Conservation (phyloP, 2,329 filamentous ascomycete genomes). For the Corinectria fuckeliana region DNA sequence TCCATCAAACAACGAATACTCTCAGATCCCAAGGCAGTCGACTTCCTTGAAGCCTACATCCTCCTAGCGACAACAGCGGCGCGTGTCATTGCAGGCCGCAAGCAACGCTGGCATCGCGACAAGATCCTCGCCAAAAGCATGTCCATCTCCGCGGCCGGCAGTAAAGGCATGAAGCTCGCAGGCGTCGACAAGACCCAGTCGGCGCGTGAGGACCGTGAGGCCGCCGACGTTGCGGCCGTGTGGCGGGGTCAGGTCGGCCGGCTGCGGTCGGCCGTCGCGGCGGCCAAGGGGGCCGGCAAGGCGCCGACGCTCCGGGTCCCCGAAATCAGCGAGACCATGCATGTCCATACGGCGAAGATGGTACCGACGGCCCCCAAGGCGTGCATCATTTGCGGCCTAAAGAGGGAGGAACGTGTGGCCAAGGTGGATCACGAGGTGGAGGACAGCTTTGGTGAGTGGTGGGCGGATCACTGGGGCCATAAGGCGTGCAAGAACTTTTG, state of each 20-base stretch:
- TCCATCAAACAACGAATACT: conserved; percentile 69
- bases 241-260: conserved; percentile 81
- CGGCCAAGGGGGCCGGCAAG: conserved; percentile 66
- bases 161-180: conserved; percentile 89
- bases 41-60: conserved; percentile 71
- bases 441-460: conserved; percentile 97
- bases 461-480: conserved; percentile 89
- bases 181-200: conserved; percentile 84
- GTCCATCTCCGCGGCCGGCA: conserved; percentile 79
- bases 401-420: conserved; percentile 80
- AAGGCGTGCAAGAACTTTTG: conserved; percentile 84
- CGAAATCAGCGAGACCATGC: conserved; percentile 73
- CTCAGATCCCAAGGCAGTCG: conserved; percentile 64
- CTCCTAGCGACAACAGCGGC: conserved; percentile 71
- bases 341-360: conserved; percentile 72
- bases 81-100: conserved; percentile 84
- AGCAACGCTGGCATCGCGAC: conserved; percentile 89
- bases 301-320: conserved; percentile 63
- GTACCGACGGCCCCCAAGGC: conserved; percentile 75
- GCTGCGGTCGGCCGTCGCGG: conserved; percentile 74
- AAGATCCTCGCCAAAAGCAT: conserved; percentile 84
- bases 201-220: conserved; percentile 85
- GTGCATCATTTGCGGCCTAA: conserved; percentile 87
- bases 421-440: conserved; percentile 80
- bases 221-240: conserved; percentile 73